These are phyloP conservation scores for Talaromyces pinophilus DNA, from an alignment of 2,329 filamentous ascomycete species.

Conservation along the genomic window DNA sequence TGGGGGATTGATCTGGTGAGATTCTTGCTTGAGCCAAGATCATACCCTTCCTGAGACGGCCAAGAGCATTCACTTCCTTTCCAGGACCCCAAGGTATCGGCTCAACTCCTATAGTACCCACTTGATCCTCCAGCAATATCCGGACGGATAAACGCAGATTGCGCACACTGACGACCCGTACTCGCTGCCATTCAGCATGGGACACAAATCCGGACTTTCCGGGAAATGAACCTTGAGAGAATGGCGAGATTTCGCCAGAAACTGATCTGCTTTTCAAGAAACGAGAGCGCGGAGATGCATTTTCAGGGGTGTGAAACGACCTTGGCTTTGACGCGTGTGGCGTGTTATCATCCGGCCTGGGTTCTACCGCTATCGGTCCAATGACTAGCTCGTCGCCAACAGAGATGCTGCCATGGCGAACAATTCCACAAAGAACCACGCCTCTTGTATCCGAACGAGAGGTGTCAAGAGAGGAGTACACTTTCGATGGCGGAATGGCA, in stretches of 20 bases:
- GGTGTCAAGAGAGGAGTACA: conserved; percentile 47
- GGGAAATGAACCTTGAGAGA: conserved; percentile 29
- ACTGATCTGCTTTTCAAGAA: conserved; percentile 35
- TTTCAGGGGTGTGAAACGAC: conserved; percentile 23
- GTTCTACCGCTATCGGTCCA: conserved; percentile 65
- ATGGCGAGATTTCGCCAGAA: conserved; percentile 40
- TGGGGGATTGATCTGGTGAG: conserved; percentile 44
- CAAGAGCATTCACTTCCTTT: conserved; percentile 32
- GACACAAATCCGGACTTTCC: conserved; percentile 54
- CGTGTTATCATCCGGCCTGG: conserved; percentile 55
- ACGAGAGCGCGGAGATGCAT: conserved; percentile 28
- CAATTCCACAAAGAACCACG: conserved; percentile 79
- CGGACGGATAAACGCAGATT: conserved; percentile 83
- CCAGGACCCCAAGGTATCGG: conserved; percentile 29
- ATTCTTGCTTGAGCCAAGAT: conserved; percentile 57
- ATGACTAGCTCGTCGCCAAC: conserved; percentile 77
- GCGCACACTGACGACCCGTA: conserved; percentile 80
- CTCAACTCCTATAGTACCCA: conserved; percentile 81
- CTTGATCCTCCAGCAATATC: conserved; percentile 74
- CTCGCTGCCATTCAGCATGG: conserved; percentile 75
- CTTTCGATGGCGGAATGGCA: conserved; percentile 66
- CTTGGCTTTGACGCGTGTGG: conserved; percentile 23
- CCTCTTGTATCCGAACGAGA: conserved; percentile 54
- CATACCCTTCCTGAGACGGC: conserved; percentile 72
- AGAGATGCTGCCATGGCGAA: conserved; percentile 74